Evolutionary conservation across 2,329 filamentous ascomycete genomes (phyloP), one percentile per base, ranked within the genome.

Genomic region (Paramyrothecium sp.): DNA sequence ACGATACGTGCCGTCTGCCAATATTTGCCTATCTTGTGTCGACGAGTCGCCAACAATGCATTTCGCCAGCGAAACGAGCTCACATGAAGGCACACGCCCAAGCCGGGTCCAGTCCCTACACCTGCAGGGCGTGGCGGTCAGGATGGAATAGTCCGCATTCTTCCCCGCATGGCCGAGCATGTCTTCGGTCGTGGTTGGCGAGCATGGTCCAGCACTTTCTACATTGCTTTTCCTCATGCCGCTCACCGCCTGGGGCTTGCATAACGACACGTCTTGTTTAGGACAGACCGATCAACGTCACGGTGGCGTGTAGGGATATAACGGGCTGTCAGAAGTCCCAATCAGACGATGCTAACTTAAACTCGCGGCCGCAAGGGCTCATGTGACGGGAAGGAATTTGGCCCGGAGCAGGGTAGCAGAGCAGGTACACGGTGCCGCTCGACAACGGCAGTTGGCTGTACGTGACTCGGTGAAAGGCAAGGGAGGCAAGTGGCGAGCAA

Each of bases 311-410:
- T 16, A 44, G 38, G 38, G n/a, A 44, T 44, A 44, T 16, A 19
- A 44, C 13, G 38, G 38, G 38, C n/a, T 44, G 38, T 16, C n/a
- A 19, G n/a, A 44, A 19, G 38, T 30, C 26, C 38, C 38, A 44
- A 44, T 44, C n/a, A 44, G 38, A 44, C 38, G 4, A 7, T 16
- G 49, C 20, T 41, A 30, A 30, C 51, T 56, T 61, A 58, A 64
- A 60, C 60, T 63, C 60, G 62, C 63, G 62, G 63, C 59, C 47
- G 55, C 53, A 56, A 54, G 51, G 54, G 58, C 65, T 68, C 65
- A 68, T 66, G 63, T 67, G 63, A 68, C 64, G 59, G 59, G 46
- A 51, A 51, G 33, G 30, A 49, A 58, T 54, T 54, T 56, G 56
- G 53, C 44, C 53, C 58, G 55, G 51, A 51, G 47, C 53, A 56